Evolutionary conservation across 805 yeast species (phyloP), one percentile per base, ranked within the genome.

Genomic region (Metschnikowia picachoensis): DNA sequence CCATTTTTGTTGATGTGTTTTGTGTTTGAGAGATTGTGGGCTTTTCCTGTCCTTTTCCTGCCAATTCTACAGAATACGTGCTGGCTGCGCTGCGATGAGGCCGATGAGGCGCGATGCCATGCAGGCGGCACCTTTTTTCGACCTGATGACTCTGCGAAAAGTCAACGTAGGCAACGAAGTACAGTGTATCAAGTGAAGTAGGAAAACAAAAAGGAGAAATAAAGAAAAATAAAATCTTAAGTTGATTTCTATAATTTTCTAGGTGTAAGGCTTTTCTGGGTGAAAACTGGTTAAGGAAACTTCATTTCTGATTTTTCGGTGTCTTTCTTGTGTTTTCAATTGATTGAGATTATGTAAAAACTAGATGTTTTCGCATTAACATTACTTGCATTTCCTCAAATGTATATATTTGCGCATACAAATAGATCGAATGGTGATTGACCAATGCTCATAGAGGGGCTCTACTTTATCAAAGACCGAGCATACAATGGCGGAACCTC

Each of bases 1-100:
- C 65, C 70, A 66, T 66, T 35, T 27, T 37, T 13, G 35, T n/a
- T n/a, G n/a, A 6, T 2, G 4, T 35, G 30, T n/a, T 13, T 13
- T 35, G 14, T 35, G 37, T 35, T 10, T 32, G 20, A 6, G 20
- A 32, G 4, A 32, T 10, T n/a, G 20, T n/a, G 32, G 12, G 33
- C 29, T 11, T 30, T 30, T 30, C 12, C n/a, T 6, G 32, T 11
- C 32, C n/a, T 30, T 30, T n/a, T 30, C n/a, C 16, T 8, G 14
- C 14, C 14, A 17, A 33, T 33, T 6, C 2, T 11, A 29, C 8
- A 8, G 37, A 35, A 35, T 17, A 8, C 4, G 8, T 35, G 37
- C 31, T 13, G 41, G 10, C 17, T 11, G 31, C 37, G 10, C 17
- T 11, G 31, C 37, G 46, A 43, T 43, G 46, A 36, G 45, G 8